Evolutionary conservation across 2,329 filamentous ascomycete species (phyloP).

Genomic region (Lizonia empirigonia): DNA sequence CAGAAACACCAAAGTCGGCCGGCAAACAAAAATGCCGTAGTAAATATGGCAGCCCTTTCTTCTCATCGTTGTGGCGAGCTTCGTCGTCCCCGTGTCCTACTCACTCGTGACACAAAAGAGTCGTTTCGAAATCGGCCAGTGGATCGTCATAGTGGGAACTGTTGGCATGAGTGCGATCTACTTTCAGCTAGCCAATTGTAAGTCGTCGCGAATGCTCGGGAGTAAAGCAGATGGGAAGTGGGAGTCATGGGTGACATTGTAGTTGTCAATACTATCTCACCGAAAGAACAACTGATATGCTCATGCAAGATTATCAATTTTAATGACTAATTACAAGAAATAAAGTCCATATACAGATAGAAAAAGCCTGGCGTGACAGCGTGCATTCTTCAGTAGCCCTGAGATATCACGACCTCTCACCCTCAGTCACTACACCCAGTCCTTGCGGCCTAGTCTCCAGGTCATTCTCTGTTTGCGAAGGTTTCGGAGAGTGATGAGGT

Average conservation of each 20-base stretch:
- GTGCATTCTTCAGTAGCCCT: not conserved
- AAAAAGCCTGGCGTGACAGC: not conserved
- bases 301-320: not conserved
- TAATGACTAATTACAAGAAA: slow-evolving; percentile 10
- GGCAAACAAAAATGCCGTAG: no score
- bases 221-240: no score
- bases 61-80: not conserved
- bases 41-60: no score
- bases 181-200: not conserved
- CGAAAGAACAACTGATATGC: not conserved
- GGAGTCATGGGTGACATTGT: not conserved
- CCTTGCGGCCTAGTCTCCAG: slow-evolving; percentile 21
- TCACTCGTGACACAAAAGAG: not conserved
- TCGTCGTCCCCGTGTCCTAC: not conserved
- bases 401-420: not conserved
- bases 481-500: slow-evolving; percentile 25
- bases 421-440: slow-evolving; percentile 18
- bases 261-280: not conserved
- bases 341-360: not conserved
- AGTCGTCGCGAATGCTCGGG: not conserved
- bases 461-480: slow-evolving; percentile 20
- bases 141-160: not conserved
- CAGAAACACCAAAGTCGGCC: no score
- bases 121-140: no score
- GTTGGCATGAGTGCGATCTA: not conserved